Conservation (phyloP, 768 basidiomycete species). For the Lentinus tigrinus region DNA sequence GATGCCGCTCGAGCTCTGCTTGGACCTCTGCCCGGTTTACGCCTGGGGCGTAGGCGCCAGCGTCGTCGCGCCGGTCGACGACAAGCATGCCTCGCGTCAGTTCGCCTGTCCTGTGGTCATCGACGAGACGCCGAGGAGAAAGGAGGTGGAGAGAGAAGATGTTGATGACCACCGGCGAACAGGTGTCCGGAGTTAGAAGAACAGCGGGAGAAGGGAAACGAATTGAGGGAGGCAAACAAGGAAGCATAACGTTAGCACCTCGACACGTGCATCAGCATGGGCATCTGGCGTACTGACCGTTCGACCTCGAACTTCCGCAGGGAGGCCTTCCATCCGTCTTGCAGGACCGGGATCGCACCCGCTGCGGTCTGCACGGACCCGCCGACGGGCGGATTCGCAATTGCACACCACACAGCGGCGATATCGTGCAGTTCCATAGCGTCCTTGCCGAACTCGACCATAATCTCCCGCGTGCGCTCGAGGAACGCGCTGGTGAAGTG, state of each 20-base stretch:
- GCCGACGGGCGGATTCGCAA: conserved; percentile 57
- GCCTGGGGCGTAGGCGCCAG: conserved; percentile 63
- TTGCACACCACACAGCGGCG: conserved; percentile 85
- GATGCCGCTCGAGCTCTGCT: conserved; percentile 43
- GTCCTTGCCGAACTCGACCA: conserved; percentile 79
- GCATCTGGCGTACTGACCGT: conserved; percentile 41
- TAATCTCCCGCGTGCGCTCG: conserved; percentile 70
- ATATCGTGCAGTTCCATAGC: conserved; percentile 91
- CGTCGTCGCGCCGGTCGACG: conserved; percentile 70
- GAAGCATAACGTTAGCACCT: background rate
- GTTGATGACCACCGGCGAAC: background rate
- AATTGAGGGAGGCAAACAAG: background rate
- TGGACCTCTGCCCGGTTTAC: conserved; percentile 65
- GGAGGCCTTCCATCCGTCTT: conserved; percentile 54
- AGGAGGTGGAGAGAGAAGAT: background rate
- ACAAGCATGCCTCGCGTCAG: conserved; percentile 87
- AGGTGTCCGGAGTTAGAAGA: background rate
- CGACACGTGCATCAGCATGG: background rate
- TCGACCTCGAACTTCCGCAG: conserved; percentile 30
- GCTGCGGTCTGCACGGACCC: conserved; percentile 2
- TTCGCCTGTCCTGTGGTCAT: conserved; percentile 58
- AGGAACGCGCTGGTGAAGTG: conserved; percentile 84
- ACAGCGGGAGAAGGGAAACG: background rate
- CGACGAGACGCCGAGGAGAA: background rate
- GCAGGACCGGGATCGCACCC: conserved; percentile 27